Base-by-base conservation (phyloP, 306 rosid genomes). In the Luffa aegyptiaca region DNA sequence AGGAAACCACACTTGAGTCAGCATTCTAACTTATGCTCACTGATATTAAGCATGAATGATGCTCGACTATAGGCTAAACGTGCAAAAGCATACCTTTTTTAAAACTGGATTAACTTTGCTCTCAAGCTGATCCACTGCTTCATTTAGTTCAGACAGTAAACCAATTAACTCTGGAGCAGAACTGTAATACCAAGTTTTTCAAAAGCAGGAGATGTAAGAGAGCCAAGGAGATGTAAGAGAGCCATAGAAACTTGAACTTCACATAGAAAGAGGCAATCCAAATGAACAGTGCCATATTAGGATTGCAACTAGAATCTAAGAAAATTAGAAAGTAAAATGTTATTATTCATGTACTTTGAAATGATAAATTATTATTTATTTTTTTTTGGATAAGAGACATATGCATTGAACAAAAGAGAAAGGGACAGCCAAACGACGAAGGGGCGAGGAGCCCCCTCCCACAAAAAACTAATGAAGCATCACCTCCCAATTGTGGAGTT, bases 161-260 rank as follows among this genome's bases (percentile, higher is more conserved):
- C 87, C 89, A 85, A 88, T 83, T 77, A 92, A 86, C 78, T 94
- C 97, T 2, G 97, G 94, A 77, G 96, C 92, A 75, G 97, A 88
- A 79, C 98, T 94, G 94, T 79, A 83, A 79, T 80, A 72, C 33
- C 72, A 83, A 81, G 78, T 75, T 52, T 76, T 42, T 57, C 66
- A 83, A 35, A 77, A 65, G 33, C 55, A 59, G 21, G 42, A 45
- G 76, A 68, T 39, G 20, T 58, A 39, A n/a, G n/a, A n/a, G n/a
- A n/a, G n/a, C n/a, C n/a, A n/a, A n/a, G n/a, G n/a, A n/a, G n/a
- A n/a, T n/a, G n/a, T n/a, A n/a, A 62, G 31, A 46, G n/a, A 44
- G 33, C 31, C 8, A 55, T 33, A 14, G 58, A 63, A 16, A 63
- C 20, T 17, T 51, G 13, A 26, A 72, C 37, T 48, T 72, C 18